Conservation (phyloP, 345 rosid species). For the Triadica sebifera region DNA sequence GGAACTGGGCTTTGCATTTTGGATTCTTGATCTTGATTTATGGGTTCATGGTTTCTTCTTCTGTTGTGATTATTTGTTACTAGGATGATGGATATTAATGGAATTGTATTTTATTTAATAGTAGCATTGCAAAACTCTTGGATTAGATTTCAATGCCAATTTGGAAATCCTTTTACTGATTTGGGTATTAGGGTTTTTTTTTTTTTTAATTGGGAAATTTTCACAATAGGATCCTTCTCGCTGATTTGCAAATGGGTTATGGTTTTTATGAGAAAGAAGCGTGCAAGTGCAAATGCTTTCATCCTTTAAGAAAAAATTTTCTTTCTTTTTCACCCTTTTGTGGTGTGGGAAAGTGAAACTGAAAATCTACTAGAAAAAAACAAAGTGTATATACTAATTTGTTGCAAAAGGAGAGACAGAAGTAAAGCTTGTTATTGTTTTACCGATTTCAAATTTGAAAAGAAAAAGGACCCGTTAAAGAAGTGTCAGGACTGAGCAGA, state of each 20-base stretch:
- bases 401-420: not conserved
- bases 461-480: slow-evolving; percentile 12
- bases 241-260: not conserved
- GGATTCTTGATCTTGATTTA: slow-evolving; percentile 84
- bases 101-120: too few relatives aligned
- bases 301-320: too few relatives aligned
- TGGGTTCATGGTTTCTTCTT: slow-evolving; percentile 73
- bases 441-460: not conserved
- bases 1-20: slow-evolving; percentile 93
- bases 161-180: not conserved
- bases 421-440: not conserved
- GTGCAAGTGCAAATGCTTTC: too few relatives aligned
- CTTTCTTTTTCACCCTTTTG: too few relatives aligned
- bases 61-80: slow-evolving; percentile 81
- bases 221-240: too few relatives aligned
- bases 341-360: not conserved
- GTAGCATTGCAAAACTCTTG: too few relatives aligned
- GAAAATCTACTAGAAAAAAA: not conserved
- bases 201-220: too few relatives aligned
- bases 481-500: too few relatives aligned
- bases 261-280: not conserved
- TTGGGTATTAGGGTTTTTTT: not conserved
- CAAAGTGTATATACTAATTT: not conserved
- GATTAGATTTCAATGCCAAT: not conserved
- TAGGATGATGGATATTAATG: slow-evolving; percentile 20